A percentile compares a stretch with the other conserved stretches of the same genome.
Evolutionary conservation across 768 basidiomycete genomes (phyloP).

Genomic region (Galerina sulciceps): DNA sequence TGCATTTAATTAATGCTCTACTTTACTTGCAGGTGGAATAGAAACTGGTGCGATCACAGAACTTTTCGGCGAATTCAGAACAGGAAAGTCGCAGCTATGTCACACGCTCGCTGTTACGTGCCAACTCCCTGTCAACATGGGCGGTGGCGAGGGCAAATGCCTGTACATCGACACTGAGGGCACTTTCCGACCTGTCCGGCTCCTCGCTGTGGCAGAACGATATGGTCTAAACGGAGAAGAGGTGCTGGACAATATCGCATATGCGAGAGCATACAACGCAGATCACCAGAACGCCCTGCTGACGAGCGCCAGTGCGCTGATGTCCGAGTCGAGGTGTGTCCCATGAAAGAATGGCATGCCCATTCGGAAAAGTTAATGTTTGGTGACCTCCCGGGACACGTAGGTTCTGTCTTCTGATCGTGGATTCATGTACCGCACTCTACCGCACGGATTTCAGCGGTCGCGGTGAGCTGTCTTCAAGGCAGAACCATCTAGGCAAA

Average conservation of each 20-base stretch:
- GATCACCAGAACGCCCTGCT: conserved; percentile 94
- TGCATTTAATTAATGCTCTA: conserved; percentile 6
- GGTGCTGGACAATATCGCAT: conserved; percentile 97
- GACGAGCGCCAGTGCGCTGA: conserved; percentile 93
- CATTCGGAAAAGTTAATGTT: too few species aligned
- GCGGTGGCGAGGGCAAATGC: conserved; percentile 98
- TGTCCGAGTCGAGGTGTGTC: conserved; percentile 94
- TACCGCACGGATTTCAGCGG: conserved; percentile 97
- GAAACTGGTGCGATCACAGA: conserved; percentile 99
- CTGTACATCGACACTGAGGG: conserved; percentile 99
- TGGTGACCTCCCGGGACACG: not conserved
- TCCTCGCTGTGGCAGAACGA: conserved; percentile 93
- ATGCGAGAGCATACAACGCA: conserved; percentile 97
- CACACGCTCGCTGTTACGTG: conserved; percentile 98
- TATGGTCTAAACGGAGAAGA: conserved; percentile 98
- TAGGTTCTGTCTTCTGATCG: conserved; percentile 96
- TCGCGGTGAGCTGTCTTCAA: conserved; percentile 91
- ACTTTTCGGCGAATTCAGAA: conserved; percentile 97
- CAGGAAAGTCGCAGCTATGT: conserved; percentile 97
- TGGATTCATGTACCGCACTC: conserved; percentile 94
- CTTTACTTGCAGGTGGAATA: conserved; percentile 70
- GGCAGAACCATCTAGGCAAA: conserved; percentile 95
- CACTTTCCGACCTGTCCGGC: conserved; percentile 95
- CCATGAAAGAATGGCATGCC: too few species aligned
- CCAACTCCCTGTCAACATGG: conserved; percentile 96